Percentiles rank a stretch among this genome's conserved stretches.
These are phyloP conservation scores for Claviceps maximensis DNA, from an alignment of 2,329 filamentous ascomycete genomes.

Conservation along the genomic window DNA sequence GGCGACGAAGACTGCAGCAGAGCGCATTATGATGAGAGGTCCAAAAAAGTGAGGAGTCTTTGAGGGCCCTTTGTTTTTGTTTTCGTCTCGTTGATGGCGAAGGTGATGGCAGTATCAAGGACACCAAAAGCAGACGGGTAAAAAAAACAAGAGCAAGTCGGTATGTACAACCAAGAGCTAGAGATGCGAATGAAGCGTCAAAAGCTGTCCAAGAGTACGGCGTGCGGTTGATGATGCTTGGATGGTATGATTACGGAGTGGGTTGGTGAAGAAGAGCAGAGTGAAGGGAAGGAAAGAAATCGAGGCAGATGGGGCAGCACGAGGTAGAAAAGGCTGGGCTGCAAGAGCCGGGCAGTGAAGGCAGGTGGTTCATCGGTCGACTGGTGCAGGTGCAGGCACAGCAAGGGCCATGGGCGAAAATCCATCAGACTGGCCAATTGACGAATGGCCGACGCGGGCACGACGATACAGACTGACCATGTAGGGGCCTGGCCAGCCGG, in stretches of 20 bases:
- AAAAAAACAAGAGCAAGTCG: constrained; percentile 1
- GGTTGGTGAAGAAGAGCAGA: constrained; percentile 2
- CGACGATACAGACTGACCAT: no score
- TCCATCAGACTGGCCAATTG: background rate
- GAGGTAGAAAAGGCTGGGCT: constrained; percentile 4
- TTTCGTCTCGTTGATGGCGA: background rate
- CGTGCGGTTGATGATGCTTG: constrained; percentile 5
- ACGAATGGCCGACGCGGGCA: background rate
- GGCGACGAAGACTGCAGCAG: constrained; percentile 26
- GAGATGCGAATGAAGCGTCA: constrained; percentile 5
- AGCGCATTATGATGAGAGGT: constrained; percentile 24
- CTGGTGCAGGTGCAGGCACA: background rate
- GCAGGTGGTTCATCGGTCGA: background rate
- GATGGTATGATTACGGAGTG: constrained; percentile 7
- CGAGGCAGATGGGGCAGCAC: constrained; percentile 1
- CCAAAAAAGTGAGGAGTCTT: background rate
- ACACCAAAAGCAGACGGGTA: background rate
- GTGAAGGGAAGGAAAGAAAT: background rate
- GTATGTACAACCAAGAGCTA: constrained; percentile 1
- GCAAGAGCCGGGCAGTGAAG: background rate
- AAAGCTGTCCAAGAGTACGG: constrained; percentile 3
- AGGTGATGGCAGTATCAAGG: background rate
- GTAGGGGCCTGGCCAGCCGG: background rate
- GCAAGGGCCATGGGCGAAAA: background rate
- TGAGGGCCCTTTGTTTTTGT: background rate